phyloP scores from a whole-genome alignment of 192 early-diverging fungal genomes.

The Umbelopsis ramanniana region DNA sequence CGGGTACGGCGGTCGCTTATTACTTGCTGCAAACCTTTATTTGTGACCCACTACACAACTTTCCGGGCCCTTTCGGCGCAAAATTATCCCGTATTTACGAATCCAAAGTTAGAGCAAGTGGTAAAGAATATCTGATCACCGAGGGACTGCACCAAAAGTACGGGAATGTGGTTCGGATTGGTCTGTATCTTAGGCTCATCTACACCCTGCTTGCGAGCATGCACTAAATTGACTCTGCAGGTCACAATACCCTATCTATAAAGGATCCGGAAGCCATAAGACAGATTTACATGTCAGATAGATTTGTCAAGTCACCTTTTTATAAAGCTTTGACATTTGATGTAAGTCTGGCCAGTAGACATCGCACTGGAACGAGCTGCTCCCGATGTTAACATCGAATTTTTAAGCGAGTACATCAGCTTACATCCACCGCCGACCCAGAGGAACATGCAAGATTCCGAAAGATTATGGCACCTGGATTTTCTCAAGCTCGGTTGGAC shows the following conservation, averaged over 20 bases:
- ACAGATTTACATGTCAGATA: constrained; percentile 3
- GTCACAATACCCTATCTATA: not conserved
- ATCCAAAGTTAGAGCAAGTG: not conserved
- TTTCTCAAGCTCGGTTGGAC: not conserved
- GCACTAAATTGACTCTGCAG: not conserved
- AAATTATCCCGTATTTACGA: constrained; percentile 12
- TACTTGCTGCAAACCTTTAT: not conserved
- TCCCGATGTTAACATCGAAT: not conserved
- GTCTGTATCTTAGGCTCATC: not conserved
- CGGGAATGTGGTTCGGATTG: constrained; percentile 17
- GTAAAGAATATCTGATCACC: not conserved
- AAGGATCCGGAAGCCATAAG: constrained; percentile 1
- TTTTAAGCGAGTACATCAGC: not conserved
- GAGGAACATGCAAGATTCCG: not conserved
- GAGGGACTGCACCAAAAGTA: constrained; percentile 4
- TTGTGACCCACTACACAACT: not conserved
- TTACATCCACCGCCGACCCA: not conserved
- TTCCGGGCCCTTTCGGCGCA: not conserved
- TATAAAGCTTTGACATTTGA: not conserved
- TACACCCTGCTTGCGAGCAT: no score
- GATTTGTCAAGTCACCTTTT: constrained; percentile 6
- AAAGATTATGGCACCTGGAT: constrained; percentile 3
- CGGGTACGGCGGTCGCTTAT: not conserved
- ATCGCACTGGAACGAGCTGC: not conserved
- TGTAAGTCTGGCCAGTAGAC: not conserved